These are phyloP conservation scores for Diplocarpon mali DNA, from an alignment of 2,329 filamentous ascomycete species.

Conservation along the genomic window DNA sequence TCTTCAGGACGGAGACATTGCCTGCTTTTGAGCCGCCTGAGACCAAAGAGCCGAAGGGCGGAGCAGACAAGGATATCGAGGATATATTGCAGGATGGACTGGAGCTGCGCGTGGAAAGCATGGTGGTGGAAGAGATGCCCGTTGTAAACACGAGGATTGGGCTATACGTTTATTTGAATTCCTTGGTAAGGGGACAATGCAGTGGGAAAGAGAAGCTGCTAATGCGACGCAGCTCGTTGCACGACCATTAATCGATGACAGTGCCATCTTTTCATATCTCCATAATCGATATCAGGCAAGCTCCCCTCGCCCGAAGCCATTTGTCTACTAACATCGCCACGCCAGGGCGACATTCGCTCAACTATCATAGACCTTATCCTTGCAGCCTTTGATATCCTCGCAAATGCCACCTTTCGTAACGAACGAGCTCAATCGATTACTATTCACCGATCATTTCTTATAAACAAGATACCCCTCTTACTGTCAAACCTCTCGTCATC, in stretches of 20 bases:
- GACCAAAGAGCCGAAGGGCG: constrained; percentile 35
- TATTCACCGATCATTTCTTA: constrained; percentile 74
- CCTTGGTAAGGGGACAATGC: constrained; percentile 46
- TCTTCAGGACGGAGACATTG: constrained; percentile 46
- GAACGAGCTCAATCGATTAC: constrained; percentile 51
- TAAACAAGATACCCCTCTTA: constrained; percentile 57
- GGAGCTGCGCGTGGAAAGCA: constrained; percentile 32
- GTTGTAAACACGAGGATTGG: constrained; percentile 67
- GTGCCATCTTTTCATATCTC: constrained; percentile 65
- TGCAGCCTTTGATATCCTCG: constrained; percentile 80
- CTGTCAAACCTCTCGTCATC: constrained; percentile 45
- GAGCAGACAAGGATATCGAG: constrained; percentile 40
- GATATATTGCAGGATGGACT: constrained; percentile 48
- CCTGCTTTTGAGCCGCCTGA: constrained; percentile 42
- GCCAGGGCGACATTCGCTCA: constrained; percentile 62
- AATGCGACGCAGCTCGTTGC: constrained; percentile 55
- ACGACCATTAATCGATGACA: constrained; percentile 74
- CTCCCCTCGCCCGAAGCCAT: neutral
- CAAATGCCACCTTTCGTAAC: constrained; percentile 70
- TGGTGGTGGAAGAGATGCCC: constrained; percentile 51
- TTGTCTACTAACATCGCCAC: constrained; percentile 29
- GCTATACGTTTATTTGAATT: constrained; percentile 76
- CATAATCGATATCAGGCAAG: constrained; percentile 72
- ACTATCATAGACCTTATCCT: constrained; percentile 75
- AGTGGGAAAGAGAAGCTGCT: constrained; percentile 13